Conservation (phyloP, 345 rosid species). For the Arabis alpina region DNA sequence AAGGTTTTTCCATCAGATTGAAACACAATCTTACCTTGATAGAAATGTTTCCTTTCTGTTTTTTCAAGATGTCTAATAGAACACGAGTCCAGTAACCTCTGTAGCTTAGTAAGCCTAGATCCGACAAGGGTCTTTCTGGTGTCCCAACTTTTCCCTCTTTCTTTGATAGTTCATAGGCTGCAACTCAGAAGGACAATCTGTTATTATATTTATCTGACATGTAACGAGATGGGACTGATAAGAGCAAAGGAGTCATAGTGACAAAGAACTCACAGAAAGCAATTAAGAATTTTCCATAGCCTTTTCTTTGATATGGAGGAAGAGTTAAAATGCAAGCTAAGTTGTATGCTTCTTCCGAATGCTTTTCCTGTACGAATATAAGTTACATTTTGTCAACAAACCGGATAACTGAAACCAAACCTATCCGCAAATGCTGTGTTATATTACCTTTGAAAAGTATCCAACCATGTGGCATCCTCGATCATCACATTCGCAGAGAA, state of each 20-base stretch:
- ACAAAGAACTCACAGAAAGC: constrained; percentile 78
- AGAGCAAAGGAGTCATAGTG: background rate
- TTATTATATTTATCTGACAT: background rate
- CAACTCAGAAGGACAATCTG: constrained; percentile 14
- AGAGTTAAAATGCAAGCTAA: constrained; percentile 95
- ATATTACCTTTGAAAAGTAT: constrained; percentile 72
- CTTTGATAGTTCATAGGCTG: constrained; percentile 97
- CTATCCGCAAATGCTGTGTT: background rate
- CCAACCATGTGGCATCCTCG: constrained; percentile 99
- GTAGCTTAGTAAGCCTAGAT: constrained; percentile 85
- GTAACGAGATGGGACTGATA: background rate
- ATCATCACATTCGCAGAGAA: constrained; percentile 72
- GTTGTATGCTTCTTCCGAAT: constrained; percentile 96
- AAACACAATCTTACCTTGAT: constrained; percentile 61
- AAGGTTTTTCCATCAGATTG: background rate
- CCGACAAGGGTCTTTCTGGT: constrained; percentile 95
- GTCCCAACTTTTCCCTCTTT: constrained; percentile 99
- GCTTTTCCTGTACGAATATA: constrained; percentile 74
- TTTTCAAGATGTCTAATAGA: constrained; percentile 89
- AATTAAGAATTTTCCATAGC: constrained; percentile 94
- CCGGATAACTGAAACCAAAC: constrained; percentile 13
- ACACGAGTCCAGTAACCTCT: constrained; percentile 97
- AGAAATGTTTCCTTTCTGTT: constrained; percentile 92
- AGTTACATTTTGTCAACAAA: background rate
- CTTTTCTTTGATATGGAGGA: constrained; percentile 98